Conservation (phyloP, 192 early-diverging fungal genomes). For the Backusella morwellensis region DNA sequence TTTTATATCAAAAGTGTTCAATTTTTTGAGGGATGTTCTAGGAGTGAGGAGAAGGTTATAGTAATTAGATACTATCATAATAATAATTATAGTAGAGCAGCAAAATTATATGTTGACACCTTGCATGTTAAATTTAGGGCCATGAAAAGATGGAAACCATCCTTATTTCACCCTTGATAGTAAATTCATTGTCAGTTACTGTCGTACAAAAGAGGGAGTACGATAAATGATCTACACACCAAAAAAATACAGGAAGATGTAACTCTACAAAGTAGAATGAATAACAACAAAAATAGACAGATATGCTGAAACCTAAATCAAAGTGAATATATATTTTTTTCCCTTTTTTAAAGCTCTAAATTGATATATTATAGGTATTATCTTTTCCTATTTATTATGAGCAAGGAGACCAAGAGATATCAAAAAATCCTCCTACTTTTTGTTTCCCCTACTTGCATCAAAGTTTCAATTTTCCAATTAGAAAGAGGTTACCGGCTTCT, state of each 20-base stretch:
- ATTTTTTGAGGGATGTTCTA: neutral
- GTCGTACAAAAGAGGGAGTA: neutral
- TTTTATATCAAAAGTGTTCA: neutral
- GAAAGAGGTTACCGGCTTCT: neutral
- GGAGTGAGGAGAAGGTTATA: neutral
- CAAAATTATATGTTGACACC: neutral
- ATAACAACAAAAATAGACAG: neutral
- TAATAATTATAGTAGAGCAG: neutral
- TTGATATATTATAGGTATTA: neutral
- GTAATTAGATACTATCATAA: neutral
- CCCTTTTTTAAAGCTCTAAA: neutral
- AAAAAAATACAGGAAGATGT: neutral
- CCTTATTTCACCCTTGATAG: neutral
- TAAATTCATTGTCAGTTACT: conserved; percentile 2
- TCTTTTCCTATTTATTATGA: neutral
- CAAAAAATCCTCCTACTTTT: neutral
- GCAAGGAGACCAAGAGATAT: neutral
- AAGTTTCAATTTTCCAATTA: neutral
- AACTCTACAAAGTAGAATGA: neutral
- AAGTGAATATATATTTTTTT: neutral
- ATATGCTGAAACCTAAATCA: neutral
- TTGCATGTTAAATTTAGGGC: conserved; percentile 1
- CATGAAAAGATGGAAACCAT: neutral
- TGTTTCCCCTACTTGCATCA: neutral
- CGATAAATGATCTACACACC: neutral